Evolutionary conservation across 805 yeast genomes (phyloP), one percentile per base, ranked within the genome.

Genomic region (Suhomyces sp.): DNA sequence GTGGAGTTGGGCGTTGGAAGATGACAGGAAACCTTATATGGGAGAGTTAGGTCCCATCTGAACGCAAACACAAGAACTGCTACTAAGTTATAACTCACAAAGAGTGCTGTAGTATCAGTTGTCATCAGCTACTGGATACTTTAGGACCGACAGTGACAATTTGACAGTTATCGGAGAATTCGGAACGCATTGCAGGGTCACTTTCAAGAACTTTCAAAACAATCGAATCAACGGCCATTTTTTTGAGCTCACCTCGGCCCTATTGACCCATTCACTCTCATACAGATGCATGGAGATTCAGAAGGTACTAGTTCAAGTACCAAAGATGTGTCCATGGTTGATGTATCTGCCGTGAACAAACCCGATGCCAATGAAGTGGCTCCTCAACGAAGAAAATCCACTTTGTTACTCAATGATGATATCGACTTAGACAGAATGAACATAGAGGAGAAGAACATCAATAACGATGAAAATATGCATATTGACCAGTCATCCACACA

Each of bases 361-460:
- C 27, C 27, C 31, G 46, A 24, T 13, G 31, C 17, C 10, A 17
- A 42, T 13, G n/a, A 24, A 24, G 29, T 23, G 23, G 46, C 50
- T 4, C 79, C 79, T 1, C 54, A 55, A 7, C 77, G 89, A 60
- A 76, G 90, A 57, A 86, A 85, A 67, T 85, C 92, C 2, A 87
- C 94, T 0, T 60, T 88, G 50, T 83, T 88, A 13, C 77, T 89
- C 41, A 82, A 86, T 0, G 91, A 86, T 54, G 93, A 87, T 36
- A 76, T 76, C 44, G 88, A 84, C 35, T 72, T 72, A 56, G 86
- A 82, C 49, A 78, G 73, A 53, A 71, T 77, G 62, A 79, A 79
- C 54, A 69, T 77, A 42, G 76, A 72, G 44, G 61, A 70, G 15
- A 63, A 66, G 26, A 66, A 62, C 22, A 60, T 60, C 13, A 69